Base-by-base conservation (phyloP, 352 stramenopile genomes). In the Globisporangium emineosum region DNA sequence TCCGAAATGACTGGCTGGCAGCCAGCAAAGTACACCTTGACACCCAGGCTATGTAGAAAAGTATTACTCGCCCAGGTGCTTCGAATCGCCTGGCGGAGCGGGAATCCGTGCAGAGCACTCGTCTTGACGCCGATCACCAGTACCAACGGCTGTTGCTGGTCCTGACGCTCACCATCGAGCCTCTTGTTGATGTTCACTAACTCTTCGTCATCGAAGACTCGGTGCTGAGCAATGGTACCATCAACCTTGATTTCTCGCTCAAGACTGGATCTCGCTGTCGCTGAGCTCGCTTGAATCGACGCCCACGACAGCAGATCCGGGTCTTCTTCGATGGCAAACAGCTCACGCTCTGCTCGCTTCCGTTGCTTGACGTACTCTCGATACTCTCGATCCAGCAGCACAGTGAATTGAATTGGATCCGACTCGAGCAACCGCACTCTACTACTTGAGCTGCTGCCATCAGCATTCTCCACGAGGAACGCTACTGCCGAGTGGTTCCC, bases 81-180 rank as follows among this genome's bases (percentile, higher is more conserved):
- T 35, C 76, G 74, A 57, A 83, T 76, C 8, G 63, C 70, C 52
- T 78, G 72, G 19, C 75, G 70, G 15, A 43, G 40, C 10, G 49
- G n/a, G 19, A 76, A 78, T 32, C 78, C 78, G 35, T 68, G 17
- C 9, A 72, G 12, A 12, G 81, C 59, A 9, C 63, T 71, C 0
- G 74, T 77, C 52, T 90, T 90, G 57, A 88, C 53, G 7, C 81
- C 81, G 53, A 88, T 76, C 12, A 88, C 27, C 0, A 89, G 53
- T 10, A 62, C 12, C 21, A 30, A n/a, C 13, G 29, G 32, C 5
- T 52, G 64, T 5, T 25, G 19, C 3, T 52, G 9, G 8, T 30
- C 2, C 8, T 32, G 45, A 19, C 7, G 5, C 2, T 17, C 17
- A 32, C 30, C 10, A 51, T 64, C 23, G 6, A 30, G 21, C 5